Conservation (phyloP, 352 stramenopile species). For the Achlya hypogyna region DNA sequence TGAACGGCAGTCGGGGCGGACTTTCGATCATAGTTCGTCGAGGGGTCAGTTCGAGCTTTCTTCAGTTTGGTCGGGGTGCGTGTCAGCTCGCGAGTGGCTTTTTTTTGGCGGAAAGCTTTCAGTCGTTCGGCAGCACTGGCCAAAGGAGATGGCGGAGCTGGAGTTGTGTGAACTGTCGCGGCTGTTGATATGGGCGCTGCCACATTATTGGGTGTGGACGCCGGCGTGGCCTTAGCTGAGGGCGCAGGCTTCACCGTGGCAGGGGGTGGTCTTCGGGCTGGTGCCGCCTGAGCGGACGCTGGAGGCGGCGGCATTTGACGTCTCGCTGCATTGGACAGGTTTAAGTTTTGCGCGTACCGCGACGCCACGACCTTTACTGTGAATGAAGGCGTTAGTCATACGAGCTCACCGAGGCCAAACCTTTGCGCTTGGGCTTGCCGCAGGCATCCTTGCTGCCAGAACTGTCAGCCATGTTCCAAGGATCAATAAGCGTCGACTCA, state of each 20-base stretch:
- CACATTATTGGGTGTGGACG: too few relatives aligned
- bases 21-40: background rate
- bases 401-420: background rate
- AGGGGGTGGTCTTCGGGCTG: background rate
- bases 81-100: background rate
- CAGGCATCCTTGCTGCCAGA: background rate
- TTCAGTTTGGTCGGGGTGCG: background rate
- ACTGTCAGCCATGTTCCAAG: background rate
- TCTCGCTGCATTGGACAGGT: background rate
- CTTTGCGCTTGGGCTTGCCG: constrained; percentile 1
- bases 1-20: too few relatives aligned
- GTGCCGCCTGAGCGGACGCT: background rate
- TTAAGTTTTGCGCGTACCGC: constrained; percentile 2
- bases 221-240: background rate
- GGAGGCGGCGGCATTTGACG: background rate
- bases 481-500: too few relatives aligned
- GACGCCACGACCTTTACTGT: background rate
- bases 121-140: background rate
- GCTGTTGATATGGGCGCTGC: too few relatives aligned
- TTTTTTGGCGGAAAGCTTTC: background rate
- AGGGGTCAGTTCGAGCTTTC: background rate
- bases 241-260: background rate
- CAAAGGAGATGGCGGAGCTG: background rate
- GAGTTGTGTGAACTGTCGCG: too few relatives aligned
- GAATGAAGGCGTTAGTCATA: background rate